These are phyloP conservation scores for Ensete glaucum DNA, from an alignment of 176 grass and related monocot genomes.

Conservation along the genomic window DNA sequence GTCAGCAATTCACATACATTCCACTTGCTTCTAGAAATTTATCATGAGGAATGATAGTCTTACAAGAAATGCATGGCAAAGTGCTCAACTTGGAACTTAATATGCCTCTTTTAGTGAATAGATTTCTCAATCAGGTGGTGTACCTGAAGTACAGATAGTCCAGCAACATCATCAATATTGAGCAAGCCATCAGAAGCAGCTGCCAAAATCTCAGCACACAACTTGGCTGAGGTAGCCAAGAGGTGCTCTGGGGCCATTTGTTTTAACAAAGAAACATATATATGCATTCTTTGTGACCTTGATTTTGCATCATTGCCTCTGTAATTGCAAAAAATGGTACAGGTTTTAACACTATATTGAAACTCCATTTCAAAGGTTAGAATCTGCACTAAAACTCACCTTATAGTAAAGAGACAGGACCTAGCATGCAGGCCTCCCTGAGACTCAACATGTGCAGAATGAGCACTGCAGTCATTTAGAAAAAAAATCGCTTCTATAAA, in stretches of 20 bases:
- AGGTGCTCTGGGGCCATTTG: conserved; percentile 99
- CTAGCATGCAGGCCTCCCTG: conserved; percentile 38
- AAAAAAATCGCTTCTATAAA: conserved; percentile 94
- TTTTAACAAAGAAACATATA: conserved; percentile 87
- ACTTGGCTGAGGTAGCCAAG: conserved; percentile 88
- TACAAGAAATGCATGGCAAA: not conserved
- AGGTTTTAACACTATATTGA: not conserved
- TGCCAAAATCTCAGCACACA: conserved; percentile 93
- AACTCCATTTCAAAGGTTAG: not conserved
- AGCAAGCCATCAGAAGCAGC: conserved; percentile 88
- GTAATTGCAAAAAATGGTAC: conserved; percentile 20
- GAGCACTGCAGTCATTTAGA: conserved; percentile 55
- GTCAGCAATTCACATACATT: no score
- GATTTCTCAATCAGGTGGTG: not conserved
- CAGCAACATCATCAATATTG: conserved; percentile 59
- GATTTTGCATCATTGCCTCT: conserved; percentile 69
- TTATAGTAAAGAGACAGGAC: conserved; percentile 51
- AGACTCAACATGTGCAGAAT: conserved; percentile 37
- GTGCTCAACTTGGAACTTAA: not conserved
- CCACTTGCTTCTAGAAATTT: no score
- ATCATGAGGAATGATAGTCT: not conserved
- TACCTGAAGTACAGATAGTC: conserved; percentile 85
- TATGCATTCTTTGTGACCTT: conserved; percentile 77
- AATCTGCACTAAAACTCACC: conserved; percentile 31
- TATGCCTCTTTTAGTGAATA: not conserved